Conservation (phyloP, 164 flowering plant species). For the Buxus sempervirens region DNA sequence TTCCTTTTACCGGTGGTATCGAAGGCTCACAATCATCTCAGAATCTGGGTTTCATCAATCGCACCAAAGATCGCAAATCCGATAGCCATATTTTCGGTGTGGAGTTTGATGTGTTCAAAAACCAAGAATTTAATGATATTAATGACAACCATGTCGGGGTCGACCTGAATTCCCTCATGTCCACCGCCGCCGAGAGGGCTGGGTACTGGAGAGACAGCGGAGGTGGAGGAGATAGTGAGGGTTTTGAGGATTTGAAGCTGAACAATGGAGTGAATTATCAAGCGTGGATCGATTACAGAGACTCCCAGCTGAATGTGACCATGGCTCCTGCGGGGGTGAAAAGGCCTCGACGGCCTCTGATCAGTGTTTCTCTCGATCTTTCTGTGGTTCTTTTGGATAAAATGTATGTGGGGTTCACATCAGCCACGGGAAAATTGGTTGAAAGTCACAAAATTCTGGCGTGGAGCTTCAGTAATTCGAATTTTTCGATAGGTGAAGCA, state of each 20-base stretch:
- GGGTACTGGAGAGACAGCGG: no score
- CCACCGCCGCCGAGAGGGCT: no score
- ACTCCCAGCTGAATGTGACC: slow-evolving; percentile 25
- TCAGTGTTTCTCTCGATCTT: slow-evolving; percentile 23
- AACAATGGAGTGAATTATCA: slow-evolving; percentile 39
- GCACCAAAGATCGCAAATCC: slow-evolving; percentile 25
- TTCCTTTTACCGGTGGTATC: slow-evolving; percentile 18
- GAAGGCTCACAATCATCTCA: slow-evolving; percentile 23
- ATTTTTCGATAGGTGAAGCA: slow-evolving; percentile 33
- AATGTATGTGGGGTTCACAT: slow-evolving; percentile 43
- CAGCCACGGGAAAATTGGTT: slow-evolving; percentile 33
- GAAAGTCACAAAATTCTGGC: slow-evolving; percentile 35
- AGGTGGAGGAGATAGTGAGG: neutral
- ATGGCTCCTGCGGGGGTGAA: slow-evolving; percentile 35
- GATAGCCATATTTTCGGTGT: slow-evolving; percentile 32
- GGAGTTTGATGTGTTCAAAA: slow-evolving; percentile 35
- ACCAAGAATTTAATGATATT: slow-evolving; percentile 33
- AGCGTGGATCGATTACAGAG: slow-evolving; percentile 38
- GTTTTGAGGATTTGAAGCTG: slow-evolving; percentile 20
- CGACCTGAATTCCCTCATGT: slow-evolving; percentile 32
- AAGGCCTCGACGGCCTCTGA: slow-evolving; percentile 29
- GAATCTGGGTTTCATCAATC: slow-evolving; percentile 34
- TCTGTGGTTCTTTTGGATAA: slow-evolving; percentile 33
- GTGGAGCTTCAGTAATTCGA: slow-evolving; percentile 47
- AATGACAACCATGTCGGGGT: slow-evolving; percentile 37